phyloP scores from a whole-genome alignment of 176 grass and related monocot genomes.

The Triticum monococcum region DNA sequence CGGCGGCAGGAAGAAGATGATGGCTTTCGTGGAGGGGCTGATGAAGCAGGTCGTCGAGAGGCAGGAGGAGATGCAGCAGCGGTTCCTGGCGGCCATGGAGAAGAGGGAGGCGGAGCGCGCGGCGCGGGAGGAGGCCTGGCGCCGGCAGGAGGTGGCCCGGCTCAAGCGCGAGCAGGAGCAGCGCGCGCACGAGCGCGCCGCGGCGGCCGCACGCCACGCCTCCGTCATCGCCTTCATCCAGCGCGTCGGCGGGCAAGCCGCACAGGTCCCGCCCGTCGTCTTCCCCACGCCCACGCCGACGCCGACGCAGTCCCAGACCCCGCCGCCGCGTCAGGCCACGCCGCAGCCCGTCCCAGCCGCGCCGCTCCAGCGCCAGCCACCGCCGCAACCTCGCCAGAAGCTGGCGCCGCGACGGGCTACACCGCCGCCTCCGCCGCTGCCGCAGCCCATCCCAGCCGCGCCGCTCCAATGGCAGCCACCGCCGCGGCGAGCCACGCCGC shows the following conservation, averaged over 20 bases:
- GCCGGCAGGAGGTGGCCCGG: constrained; percentile 76
- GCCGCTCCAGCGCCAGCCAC: constrained; percentile 42
- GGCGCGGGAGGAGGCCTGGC: constrained; percentile 85
- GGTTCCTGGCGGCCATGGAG: constrained; percentile 83
- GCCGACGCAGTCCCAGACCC: background rate
- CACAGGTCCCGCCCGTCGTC: constrained; percentile 25
- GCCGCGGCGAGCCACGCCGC: background rate
- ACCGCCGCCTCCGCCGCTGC: constrained; percentile 1
- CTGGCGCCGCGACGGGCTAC: background rate
- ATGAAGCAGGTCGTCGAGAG: constrained; percentile 70
- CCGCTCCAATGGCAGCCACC: constrained; percentile 40
- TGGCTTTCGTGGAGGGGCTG: constrained; percentile 78
- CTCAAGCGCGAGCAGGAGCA: constrained; percentile 83
- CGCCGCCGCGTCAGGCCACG: background rate
- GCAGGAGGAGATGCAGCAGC: constrained; percentile 82
- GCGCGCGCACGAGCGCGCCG: constrained; percentile 71
- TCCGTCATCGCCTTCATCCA: constrained; percentile 80
- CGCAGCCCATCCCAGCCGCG: constrained; percentile 27
- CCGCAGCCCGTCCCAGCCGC: constrained; percentile 22
- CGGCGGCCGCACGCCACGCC: constrained; percentile 67
- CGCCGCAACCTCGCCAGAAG: constrained; percentile 24
- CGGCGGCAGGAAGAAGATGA: constrained; percentile 47
- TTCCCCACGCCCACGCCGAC: background rate
- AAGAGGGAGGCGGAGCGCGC: constrained; percentile 79
- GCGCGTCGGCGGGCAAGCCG: constrained; percentile 59